phyloP scores from a whole-genome alignment of 2,329 filamentous ascomycete genomes.

The Aspergillus felis region DNA sequence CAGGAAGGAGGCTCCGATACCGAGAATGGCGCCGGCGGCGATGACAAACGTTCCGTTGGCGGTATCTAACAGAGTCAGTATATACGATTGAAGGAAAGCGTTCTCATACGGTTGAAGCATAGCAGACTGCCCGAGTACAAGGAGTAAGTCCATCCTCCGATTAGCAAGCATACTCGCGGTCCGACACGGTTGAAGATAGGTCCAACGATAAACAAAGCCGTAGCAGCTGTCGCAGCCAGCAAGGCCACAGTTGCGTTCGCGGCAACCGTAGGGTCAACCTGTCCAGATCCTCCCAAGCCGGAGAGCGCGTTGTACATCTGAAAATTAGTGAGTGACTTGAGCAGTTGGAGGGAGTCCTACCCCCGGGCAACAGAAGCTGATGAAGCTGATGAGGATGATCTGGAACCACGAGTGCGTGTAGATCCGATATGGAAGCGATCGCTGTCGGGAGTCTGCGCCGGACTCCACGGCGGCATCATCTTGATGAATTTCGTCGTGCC shows the following conservation, averaged over 20 bases:
- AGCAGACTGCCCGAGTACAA: slow-evolving; percentile 45
- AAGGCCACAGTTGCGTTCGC: slow-evolving; percentile 46
- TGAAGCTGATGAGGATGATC: slow-evolving; percentile 47
- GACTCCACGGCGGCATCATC: slow-evolving; percentile 9
- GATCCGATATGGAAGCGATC: slow-evolving; percentile 20
- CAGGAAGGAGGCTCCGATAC: slow-evolving; percentile 44
- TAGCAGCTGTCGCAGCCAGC: slow-evolving; percentile 41
- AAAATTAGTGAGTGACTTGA: background rate
- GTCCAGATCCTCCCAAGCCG: slow-evolving; percentile 45
- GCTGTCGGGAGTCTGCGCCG: slow-evolving; percentile 10
- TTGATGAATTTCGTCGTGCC: background rate
- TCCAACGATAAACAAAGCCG: slow-evolving; percentile 44
- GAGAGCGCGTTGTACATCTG: slow-evolving; percentile 49
- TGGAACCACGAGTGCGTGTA: slow-evolving; percentile 48
- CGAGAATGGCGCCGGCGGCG: slow-evolving; percentile 44
- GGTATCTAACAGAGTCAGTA: slow-evolving; percentile 17
- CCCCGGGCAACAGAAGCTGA: slow-evolving; percentile 48
- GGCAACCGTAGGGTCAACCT: slow-evolving; percentile 45
- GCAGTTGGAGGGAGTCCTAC: background rate
- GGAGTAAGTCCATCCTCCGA: slow-evolving; percentile 47
- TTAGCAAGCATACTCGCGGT: slow-evolving; percentile 40
- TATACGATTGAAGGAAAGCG: background rate
- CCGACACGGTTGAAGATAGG: slow-evolving; percentile 44
- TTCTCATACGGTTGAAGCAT: slow-evolving; percentile 39
- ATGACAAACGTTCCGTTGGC: slow-evolving; percentile 45